Evolutionary conservation across 768 basidiomycete species (phyloP).

Genomic region (Pisolithus orientalis): DNA sequence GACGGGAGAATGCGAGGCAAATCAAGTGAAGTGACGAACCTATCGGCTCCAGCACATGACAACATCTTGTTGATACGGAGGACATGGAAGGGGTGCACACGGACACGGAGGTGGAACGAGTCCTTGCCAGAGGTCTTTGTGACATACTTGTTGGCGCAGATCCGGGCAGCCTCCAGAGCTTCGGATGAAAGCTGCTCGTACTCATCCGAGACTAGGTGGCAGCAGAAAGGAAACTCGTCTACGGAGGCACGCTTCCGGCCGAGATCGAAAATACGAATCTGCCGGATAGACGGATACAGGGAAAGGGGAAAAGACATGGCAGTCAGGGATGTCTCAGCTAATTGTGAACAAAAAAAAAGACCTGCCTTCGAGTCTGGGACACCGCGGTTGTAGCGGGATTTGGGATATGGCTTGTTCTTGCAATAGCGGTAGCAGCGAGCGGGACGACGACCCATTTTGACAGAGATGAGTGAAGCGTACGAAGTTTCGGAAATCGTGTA

Average conservation of each 20-base stretch:
- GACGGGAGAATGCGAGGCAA: neutral
- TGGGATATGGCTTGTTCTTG: slow-evolving; percentile 99
- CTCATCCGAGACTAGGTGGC: slow-evolving; percentile 95
- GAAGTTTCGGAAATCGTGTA: neutral
- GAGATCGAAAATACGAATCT: slow-evolving; percentile 97
- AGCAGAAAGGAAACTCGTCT: slow-evolving; percentile 97
- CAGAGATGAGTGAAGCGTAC: neutral
- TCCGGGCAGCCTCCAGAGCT: slow-evolving; percentile 96
- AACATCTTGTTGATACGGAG: slow-evolving; percentile 99
- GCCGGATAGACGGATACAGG: neutral
- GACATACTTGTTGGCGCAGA: slow-evolving; percentile 99
- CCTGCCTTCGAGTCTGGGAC: slow-evolving; percentile 89
- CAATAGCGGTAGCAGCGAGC: slow-evolving; percentile 99
- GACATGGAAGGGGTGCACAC: slow-evolving; percentile 98
- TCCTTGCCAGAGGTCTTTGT: slow-evolving; percentile 98
- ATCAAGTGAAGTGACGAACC: slow-evolving; percentile 39
- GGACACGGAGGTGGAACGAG: slow-evolving; percentile 96
- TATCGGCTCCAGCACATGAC: slow-evolving; percentile 97
- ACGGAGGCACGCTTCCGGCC: slow-evolving; percentile 94
- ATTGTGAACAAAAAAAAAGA: neutral
- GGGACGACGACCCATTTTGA: slow-evolving; percentile 88
- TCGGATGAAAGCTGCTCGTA: slow-evolving; percentile 96
- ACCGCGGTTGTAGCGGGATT: slow-evolving; percentile 96
- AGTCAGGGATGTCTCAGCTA: neutral
- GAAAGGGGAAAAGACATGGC: neutral